Evolutionary conservation across 331 rosid species (phyloP), one percentile per base, ranked within the genome.

Genomic region (Saraca asoca): DNA sequence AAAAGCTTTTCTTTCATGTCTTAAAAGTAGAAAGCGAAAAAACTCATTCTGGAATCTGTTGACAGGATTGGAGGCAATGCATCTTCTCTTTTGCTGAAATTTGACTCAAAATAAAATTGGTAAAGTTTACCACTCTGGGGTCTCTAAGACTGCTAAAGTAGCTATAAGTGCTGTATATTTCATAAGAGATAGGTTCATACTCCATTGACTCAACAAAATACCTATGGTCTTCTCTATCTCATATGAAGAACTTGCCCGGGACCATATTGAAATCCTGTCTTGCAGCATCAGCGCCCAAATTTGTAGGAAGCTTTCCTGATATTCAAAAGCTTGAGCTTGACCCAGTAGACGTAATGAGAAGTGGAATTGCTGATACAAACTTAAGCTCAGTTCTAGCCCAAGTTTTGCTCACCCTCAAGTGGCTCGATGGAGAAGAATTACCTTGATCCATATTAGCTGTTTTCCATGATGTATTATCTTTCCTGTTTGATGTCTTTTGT

Each of bases 11-110:
- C 9, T 0, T 20, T 31, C 8, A 13, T 24, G 49, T 14, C 11
- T 56, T 51, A 42, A 35, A 51, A 16, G 16, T 12, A 45, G 45
- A 43, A 24, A 37, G 4, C 5, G 5, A 49, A 71, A 13, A 16
- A 49, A 51, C 73, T 81, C 52, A 51, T 59, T 7, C 62, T 76
- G 64, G 45, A 51, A 41, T 60, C 44, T 77, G 62, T 81, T 75
- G 62, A 83, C 81, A 94, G 99, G 97, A 38, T 67, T 94, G 88
- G 96, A 90, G 81, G 88, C 91, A 45, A 67, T 94, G 95, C 97
- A 88, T 72, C 96, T 90, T 73, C 88, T 90, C 13, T 81, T 88
- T 69, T 65, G 79, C 83, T 81, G 86, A 74, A 90, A 87, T 75
- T 76, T 90, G 81, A 78, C 92, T 71, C 74, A 85, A 81, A 94